These are phyloP conservation scores for Elaeagnus macrophylla DNA, from an alignment of 306 rosid species.

Conservation along the genomic window DNA sequence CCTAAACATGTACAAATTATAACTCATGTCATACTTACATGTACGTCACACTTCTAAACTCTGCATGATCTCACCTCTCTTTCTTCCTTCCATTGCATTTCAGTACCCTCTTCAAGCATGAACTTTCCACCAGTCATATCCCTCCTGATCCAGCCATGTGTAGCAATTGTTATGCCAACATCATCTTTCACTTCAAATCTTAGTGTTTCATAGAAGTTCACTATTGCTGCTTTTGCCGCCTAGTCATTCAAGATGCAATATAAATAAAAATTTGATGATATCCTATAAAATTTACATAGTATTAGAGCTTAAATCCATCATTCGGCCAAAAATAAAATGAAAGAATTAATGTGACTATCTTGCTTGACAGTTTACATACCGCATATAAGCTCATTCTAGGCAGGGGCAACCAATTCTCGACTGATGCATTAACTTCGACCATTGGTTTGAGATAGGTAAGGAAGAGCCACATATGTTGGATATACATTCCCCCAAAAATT, in stretches of 20 bases:
- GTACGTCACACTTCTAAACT: background rate
- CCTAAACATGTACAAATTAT: slow-evolving; percentile 20
- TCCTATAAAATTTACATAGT: no score
- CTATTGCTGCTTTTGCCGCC: slow-evolving; percentile 77
- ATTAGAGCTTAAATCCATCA: no score
- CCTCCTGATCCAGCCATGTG: slow-evolving; percentile 80
- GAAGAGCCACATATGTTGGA: slow-evolving; percentile 76
- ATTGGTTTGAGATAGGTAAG: slow-evolving; percentile 56
- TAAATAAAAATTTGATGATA: no score
- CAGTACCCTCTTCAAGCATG: slow-evolving; percentile 77
- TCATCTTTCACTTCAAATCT: slow-evolving; percentile 72
- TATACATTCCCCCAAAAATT: slow-evolving; percentile 88
- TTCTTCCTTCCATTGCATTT: slow-evolving; percentile 89
- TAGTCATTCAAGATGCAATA: background rate
- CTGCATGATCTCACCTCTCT: slow-evolving; percentile 46
- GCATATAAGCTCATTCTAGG: slow-evolving; percentile 86
- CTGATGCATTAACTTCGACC: slow-evolving; percentile 75
- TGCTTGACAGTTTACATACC: slow-evolving; percentile 31
- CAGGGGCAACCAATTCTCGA: slow-evolving; percentile 80
- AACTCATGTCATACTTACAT: no score
- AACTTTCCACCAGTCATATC: slow-evolving; percentile 77
- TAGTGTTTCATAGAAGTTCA: slow-evolving; percentile 76
- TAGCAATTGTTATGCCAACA: slow-evolving; percentile 70
- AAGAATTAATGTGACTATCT: no score
- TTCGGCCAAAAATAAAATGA: no score